A percentile compares a stretch with the other conserved stretches of the same genome.
Conservation (phyloP, 441 rosid genomes). For the Rhodomyrtus psidioides region DNA sequence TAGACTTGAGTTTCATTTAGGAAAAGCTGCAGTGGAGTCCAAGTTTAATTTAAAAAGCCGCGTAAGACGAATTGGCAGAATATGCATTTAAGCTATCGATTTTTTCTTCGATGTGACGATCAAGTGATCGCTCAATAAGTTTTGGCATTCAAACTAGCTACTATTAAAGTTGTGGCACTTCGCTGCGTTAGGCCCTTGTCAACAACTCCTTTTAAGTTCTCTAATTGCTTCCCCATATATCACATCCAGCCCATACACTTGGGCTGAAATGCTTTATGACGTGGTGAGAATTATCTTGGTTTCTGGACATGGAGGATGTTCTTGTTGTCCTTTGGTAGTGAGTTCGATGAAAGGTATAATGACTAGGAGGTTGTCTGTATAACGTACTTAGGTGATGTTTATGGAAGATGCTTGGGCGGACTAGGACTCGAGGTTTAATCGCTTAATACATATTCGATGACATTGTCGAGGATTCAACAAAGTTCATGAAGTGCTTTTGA, state of each 20-base stretch:
- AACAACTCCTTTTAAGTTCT: constrained; percentile 33
- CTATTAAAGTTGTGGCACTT: too few species aligned
- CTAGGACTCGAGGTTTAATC: not conserved
- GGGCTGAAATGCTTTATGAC: constrained; percentile 53
- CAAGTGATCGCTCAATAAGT: not conserved
- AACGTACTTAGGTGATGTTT: not conserved
- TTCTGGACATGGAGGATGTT: not conserved
- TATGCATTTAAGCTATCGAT: not conserved
- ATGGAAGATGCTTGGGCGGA: not conserved
- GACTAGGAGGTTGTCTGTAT: not conserved
- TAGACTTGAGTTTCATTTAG: too few species aligned
- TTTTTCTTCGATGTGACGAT: too few species aligned
- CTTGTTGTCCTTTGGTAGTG: not conserved
- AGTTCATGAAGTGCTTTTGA: not conserved
- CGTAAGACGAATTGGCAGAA: not conserved
- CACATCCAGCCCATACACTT: constrained; percentile 46
- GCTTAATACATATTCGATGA: too few species aligned
- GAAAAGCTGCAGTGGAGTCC: not conserved
- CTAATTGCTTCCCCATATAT: constrained; percentile 26
- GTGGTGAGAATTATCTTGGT: not conserved
- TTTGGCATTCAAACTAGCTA: too few species aligned
- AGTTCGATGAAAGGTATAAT: not conserved
- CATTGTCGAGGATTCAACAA: too few species aligned
- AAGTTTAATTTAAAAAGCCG: not conserved
- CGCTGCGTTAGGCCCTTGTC: constrained; percentile 41